These are phyloP conservation scores for Plasmodium billcollinsi DNA, from an alignment of 169 alveolate species.

Conservation along the genomic window DNA sequence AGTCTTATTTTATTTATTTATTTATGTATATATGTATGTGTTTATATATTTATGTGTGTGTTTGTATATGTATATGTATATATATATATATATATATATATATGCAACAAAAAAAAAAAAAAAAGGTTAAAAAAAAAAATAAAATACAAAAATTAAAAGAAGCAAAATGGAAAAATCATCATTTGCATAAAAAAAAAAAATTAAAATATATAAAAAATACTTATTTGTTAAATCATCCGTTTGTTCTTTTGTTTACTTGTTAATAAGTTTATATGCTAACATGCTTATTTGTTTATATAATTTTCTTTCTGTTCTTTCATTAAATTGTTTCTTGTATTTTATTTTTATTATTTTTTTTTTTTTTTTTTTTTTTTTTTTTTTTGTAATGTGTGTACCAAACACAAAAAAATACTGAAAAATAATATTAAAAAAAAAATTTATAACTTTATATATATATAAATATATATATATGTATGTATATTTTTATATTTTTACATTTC, in stretches of 20 bases:
- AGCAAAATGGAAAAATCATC: background rate
- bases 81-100: background rate
- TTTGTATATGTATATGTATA: background rate
- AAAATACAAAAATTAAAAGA: background rate
- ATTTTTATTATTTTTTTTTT: too few species aligned
- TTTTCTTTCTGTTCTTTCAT: background rate
- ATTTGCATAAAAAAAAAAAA: background rate
- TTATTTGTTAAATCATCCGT: background rate
- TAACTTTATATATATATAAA: background rate
- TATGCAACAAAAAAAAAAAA: background rate
- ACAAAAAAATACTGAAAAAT: constrained; percentile 9
- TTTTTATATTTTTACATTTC: background rate
- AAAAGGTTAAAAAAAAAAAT: background rate
- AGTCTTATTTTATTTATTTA: constrained; percentile 7
- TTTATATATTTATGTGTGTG: background rate
- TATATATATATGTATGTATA: background rate
- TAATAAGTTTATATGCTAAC: too few species aligned
- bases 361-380: background rate
- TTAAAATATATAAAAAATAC: background rate
- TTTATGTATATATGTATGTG: background rate
- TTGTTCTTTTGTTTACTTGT: too few species aligned
- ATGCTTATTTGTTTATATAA: background rate
- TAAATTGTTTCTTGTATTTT: too few species aligned
- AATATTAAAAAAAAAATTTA: background rate
- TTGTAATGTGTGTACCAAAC: constrained; percentile 4